Evolutionary conservation across 805 yeast genomes (phyloP).

Genomic region (Blastobotrys parvus): DNA sequence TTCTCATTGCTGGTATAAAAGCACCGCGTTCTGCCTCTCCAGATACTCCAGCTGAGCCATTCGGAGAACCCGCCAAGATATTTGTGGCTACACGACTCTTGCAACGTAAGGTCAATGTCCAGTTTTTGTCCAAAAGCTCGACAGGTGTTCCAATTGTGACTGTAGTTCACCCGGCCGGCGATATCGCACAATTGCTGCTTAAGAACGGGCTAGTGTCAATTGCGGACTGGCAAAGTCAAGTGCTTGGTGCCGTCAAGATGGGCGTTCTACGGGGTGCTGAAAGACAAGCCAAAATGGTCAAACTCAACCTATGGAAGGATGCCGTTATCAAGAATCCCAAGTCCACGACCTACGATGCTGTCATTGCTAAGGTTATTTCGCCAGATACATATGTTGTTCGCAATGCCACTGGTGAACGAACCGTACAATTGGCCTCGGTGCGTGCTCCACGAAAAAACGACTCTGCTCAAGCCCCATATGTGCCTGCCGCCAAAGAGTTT

Average conservation of each 20-base stretch:
- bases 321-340: conserved; percentile 34
- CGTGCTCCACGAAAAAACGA: conserved; percentile 68
- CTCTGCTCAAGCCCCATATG: conserved; percentile 45
- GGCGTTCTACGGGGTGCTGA: conserved; percentile 54
- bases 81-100: conserved; percentile 58
- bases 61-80: conserved; percentile 56
- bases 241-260: conserved; percentile 62
- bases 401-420: conserved; percentile 40
- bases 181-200: conserved; percentile 58
- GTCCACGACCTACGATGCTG: conserved; percentile 42
- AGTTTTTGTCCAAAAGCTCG: conserved; percentile 52
- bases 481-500: conserved; percentile 63
- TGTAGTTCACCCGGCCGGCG: conserved; percentile 67
- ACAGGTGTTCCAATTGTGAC: conserved; percentile 36
- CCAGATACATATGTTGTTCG: conserved; percentile 60
- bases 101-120: conserved; percentile 49
- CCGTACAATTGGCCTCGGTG: conserved; percentile 69
- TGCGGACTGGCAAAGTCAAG: conserved; percentile 69
- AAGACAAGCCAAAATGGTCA: conserved; percentile 46
- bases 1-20: conserved; percentile 65
- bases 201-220: conserved; percentile 66
- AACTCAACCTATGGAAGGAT: conserved; percentile 51
- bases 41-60: conserved; percentile 38
- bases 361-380: conserved; percentile 52
- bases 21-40: conserved; percentile 58